Conservation (phyloP, 1,139 yeast species). For the Scheffersomyces insectosa region DNA sequence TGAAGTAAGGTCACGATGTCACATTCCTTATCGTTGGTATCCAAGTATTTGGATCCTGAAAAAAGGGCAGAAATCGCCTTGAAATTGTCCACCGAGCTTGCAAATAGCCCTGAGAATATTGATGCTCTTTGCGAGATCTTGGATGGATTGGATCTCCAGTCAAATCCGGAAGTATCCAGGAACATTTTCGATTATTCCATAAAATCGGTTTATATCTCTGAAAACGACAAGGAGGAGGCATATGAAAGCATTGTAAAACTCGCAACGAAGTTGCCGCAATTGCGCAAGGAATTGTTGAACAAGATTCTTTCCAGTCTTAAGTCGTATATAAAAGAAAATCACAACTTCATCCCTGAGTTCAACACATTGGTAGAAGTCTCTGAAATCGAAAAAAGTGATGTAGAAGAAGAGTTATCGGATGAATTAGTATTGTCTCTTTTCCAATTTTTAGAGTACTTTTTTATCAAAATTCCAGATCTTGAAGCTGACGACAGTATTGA, state of each 20-base stretch:
- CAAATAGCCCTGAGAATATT: constrained; percentile 17
- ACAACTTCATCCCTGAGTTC: constrained; percentile 23
- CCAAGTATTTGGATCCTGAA: constrained; percentile 28
- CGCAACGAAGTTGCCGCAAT: constrained; percentile 18
- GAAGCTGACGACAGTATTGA: constrained; percentile 17
- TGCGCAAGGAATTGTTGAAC: constrained; percentile 18
- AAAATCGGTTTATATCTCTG: constrained; percentile 1
- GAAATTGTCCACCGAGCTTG: constrained; percentile 19
- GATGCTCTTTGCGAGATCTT: constrained; percentile 38
- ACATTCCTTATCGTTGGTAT: constrained; percentile 24
- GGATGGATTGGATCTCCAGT: constrained; percentile 23
- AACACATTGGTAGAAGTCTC: constrained; percentile 3
- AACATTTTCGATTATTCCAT: constrained; percentile 19
- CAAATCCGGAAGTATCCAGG: constrained; percentile 19
- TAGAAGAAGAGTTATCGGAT: constrained; percentile 4
- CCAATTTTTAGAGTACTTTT: constrained; percentile 18
- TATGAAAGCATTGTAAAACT: constrained; percentile 18
- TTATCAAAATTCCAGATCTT: constrained; percentile 8
- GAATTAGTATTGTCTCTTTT: constrained; percentile 10
- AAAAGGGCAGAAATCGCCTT: constrained; percentile 28
- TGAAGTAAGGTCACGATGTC: constrained; percentile 5
- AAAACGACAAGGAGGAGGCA: constrained; percentile 5
- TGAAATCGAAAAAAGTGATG: not conserved
- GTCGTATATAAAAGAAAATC: constrained; percentile 13
- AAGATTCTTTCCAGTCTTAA: constrained; percentile 13